Conservation (phyloP, 31 red algal genomes). For the Asparagopsis taxiformis region DNA sequence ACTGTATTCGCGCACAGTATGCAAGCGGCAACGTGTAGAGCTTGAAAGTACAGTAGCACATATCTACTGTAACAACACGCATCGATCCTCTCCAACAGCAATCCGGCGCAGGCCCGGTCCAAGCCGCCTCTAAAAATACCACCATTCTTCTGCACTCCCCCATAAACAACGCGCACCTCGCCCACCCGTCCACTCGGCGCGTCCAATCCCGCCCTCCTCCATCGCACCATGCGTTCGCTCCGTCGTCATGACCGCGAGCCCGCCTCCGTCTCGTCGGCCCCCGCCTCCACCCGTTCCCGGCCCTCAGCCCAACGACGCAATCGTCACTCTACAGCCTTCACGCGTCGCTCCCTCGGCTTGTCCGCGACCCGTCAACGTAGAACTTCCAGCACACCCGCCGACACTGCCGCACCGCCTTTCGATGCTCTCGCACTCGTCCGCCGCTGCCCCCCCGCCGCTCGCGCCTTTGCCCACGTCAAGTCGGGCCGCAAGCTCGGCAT, state of each 20-base stretch:
- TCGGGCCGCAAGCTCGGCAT: slow-evolving; percentile 12
- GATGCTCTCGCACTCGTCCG: slow-evolving; percentile 29
- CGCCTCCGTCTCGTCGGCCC: background rate
- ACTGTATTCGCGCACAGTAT: too few relatives aligned
- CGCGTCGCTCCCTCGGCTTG: slow-evolving; percentile 12
- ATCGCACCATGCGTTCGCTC: background rate
- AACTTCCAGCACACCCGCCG: background rate
- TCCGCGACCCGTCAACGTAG: background rate
- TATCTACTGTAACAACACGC: too few relatives aligned
- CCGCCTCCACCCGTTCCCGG: background rate
- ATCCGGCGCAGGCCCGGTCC: too few relatives aligned
- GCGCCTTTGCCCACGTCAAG: slow-evolving; percentile 19
- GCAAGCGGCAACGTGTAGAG: too few relatives aligned
- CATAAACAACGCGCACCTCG: too few relatives aligned
- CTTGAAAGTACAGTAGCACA: too few relatives aligned
- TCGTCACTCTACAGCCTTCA: slow-evolving; percentile 6
- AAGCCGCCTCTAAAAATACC: too few relatives aligned
- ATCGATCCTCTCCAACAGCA: too few relatives aligned
- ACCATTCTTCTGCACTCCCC: too few relatives aligned
- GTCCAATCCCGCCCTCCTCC: too few relatives aligned
- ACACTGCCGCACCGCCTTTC: slow-evolving; percentile 9
- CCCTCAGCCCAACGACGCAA: background rate
- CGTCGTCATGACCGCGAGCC: background rate
- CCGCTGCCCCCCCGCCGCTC: slow-evolving; percentile 8
- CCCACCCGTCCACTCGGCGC: too few relatives aligned